Evolutionary conservation across 257 asterid species (phyloP).

Genomic region (Solanum paucissectum): DNA sequence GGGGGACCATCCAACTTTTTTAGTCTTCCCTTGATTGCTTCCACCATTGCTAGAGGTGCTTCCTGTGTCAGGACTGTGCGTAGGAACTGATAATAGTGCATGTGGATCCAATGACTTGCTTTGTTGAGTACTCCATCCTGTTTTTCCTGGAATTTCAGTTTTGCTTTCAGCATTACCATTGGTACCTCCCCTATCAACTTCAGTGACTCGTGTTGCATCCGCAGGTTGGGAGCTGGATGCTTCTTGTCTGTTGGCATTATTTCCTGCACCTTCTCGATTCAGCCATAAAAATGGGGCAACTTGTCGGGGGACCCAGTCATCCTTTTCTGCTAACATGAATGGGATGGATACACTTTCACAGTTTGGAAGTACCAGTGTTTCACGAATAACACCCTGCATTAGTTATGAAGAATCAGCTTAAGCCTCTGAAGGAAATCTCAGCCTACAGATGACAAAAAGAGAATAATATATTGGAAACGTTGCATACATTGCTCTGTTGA

Average conservation of each 20-base stretch:
- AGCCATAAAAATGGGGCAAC: constrained; percentile 82
- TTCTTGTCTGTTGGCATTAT: constrained; percentile 22
- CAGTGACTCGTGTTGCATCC: constrained; percentile 18
- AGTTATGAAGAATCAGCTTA: constrained; percentile 3
- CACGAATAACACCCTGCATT: constrained; percentile 75
- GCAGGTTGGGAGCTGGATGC: constrained; percentile 26
- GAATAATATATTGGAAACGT: not conserved
- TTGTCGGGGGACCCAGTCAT: constrained; percentile 79
- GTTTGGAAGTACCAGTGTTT: constrained; percentile 83
- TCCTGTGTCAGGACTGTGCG: not conserved
- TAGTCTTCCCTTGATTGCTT: not conserved
- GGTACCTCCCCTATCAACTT: constrained; percentile 20
- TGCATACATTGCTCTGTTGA: not conserved
- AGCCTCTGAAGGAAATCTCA: not conserved
- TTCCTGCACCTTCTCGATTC: constrained; percentile 36
- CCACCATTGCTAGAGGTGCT: not conserved
- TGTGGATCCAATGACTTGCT: constrained; percentile 15
- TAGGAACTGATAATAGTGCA: constrained; percentile 24
- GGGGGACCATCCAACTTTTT: not conserved
- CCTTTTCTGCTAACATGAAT: constrained; percentile 86
- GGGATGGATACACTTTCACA: constrained; percentile 56
- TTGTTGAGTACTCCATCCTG: not conserved
- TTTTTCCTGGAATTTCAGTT: constrained; percentile 16
- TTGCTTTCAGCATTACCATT: constrained; percentile 19
- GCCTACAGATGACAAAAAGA: not conserved